Evolutionary conservation across 2,329 filamentous ascomycete genomes (phyloP).

Genomic region (Trichoderma arundinaceum): DNA sequence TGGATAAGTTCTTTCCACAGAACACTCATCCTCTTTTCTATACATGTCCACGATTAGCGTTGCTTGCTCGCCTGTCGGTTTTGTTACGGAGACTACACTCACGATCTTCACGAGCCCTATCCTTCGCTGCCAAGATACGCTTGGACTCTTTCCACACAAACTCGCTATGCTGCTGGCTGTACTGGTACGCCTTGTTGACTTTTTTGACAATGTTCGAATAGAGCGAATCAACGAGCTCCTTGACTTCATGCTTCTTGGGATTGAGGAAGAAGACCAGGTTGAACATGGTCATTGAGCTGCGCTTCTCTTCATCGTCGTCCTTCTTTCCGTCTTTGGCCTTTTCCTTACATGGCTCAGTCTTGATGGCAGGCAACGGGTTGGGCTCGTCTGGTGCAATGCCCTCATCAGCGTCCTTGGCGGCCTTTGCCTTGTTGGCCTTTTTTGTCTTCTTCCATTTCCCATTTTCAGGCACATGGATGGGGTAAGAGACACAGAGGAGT

Average conservation of each 20-base stretch:
- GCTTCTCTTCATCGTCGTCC: slow-evolving; percentile 63
- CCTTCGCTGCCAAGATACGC: slow-evolving; percentile 78
- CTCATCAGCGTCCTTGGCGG: slow-evolving; percentile 46
- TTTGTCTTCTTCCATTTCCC: slow-evolving; percentile 75
- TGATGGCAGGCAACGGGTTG: slow-evolving; percentile 7
- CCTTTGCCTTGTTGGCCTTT: slow-evolving; percentile 53
- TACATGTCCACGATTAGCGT: not conserved
- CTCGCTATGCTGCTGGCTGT: slow-evolving; percentile 85
- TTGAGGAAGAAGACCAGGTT: slow-evolving; percentile 93
- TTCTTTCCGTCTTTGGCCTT: slow-evolving; percentile 49
- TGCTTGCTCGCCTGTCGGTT: not conserved
- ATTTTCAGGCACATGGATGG: slow-evolving; percentile 79
- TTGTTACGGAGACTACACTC: slow-evolving; percentile 38
- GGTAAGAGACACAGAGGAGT: slow-evolving; percentile 79
- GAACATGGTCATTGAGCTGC: slow-evolving; percentile 90
- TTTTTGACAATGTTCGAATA: slow-evolving; percentile 91
- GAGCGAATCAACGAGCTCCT: slow-evolving; percentile 73
- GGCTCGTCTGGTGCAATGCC: slow-evolving; percentile 40
- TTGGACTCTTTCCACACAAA: slow-evolving; percentile 94
- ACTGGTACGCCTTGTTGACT: slow-evolving; percentile 89
- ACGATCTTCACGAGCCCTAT: slow-evolving; percentile 76
- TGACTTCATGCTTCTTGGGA: slow-evolving; percentile 77
- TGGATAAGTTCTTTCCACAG: slow-evolving; percentile 75
- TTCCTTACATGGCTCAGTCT: slow-evolving; percentile 17
- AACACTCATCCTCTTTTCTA: slow-evolving; percentile 64